phyloP scores from a whole-genome alignment of 257 asterid genomes.

The Ocimum tenuiflorum region DNA sequence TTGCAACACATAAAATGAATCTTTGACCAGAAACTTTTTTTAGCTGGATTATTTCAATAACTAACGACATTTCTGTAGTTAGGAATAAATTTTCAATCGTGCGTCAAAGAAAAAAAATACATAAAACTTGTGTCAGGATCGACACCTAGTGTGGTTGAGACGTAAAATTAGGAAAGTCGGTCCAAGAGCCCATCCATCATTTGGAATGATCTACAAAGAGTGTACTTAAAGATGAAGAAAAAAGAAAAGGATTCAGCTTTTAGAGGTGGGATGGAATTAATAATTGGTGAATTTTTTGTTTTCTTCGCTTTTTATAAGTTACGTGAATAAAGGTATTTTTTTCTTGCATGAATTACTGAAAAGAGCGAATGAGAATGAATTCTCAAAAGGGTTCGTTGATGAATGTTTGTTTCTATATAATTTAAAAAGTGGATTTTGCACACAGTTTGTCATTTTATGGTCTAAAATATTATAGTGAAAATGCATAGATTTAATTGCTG shows the following conservation, averaged over 20 bases:
- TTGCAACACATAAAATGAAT: constrained; percentile 18
- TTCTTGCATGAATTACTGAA: constrained; percentile 17
- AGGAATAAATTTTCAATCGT: constrained; percentile 24
- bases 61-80: constrained; percentile 15
- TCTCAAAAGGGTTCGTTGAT: background rate
- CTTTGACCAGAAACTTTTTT: constrained; percentile 36
- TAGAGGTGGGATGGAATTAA: constrained; percentile 8
- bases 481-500: too few species aligned
- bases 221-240: background rate
- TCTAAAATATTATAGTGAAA: too few species aligned
- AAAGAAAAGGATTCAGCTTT: background rate
- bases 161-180: constrained; percentile 18
- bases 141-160: too few species aligned
- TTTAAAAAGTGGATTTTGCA: background rate
- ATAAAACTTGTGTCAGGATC: constrained; percentile 2
- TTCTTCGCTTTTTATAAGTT: background rate
- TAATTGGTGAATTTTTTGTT: background rate
- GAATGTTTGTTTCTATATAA: background rate
- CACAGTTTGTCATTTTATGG: background rate
- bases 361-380: constrained; percentile 9
- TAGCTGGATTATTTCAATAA: constrained; percentile 22
- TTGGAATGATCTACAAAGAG: constrained; percentile 12
- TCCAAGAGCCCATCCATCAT: constrained; percentile 15
- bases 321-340: background rate
- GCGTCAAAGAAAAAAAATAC: constrained; percentile 1